These are phyloP conservation scores for Theobroma cacao DNA, from an alignment of 345 rosid species.

Conservation along the genomic window DNA sequence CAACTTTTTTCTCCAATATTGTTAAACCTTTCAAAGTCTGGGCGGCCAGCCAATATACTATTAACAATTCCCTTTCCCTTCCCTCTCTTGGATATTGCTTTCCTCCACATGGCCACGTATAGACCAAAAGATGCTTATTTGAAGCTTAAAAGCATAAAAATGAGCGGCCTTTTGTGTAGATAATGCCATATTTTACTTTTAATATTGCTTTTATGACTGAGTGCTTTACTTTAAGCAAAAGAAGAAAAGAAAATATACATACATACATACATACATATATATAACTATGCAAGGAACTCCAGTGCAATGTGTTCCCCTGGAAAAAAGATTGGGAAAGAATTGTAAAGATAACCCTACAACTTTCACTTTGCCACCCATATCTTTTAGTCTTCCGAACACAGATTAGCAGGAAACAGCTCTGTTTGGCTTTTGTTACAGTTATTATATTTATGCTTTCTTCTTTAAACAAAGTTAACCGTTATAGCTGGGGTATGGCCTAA, in stretches of 20 bases:
- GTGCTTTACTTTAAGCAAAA: constrained; percentile 52
- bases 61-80: constrained; percentile 17
- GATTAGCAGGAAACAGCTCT: constrained; percentile 22
- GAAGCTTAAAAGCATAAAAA: constrained; percentile 57
- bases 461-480: constrained; percentile 22
- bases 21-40: constrained; percentile 32
- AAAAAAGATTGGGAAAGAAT: constrained; percentile 37
- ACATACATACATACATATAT: background rate
- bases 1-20: constrained; percentile 32
- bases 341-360: constrained; percentile 30
- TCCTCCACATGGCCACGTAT: constrained; percentile 66
- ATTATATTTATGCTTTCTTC: constrained; percentile 12
- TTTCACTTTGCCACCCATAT: constrained; percentile 34
- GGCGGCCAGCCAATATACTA: constrained; percentile 28
- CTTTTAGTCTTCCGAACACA: constrained; percentile 19
- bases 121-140: constrained; percentile 45
- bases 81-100: constrained; percentile 32
- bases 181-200: constrained; percentile 69
- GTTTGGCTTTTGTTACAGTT: constrained; percentile 27
- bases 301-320: constrained; percentile 26
- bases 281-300: constrained; percentile 11
- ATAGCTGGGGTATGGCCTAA: constrained; percentile 32
- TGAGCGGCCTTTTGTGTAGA: constrained; percentile 64
- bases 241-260: constrained; percentile 20
- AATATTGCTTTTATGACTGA: constrained; percentile 37